Evolutionary conservation across 2,329 filamentous ascomycete genomes (phyloP).

Genomic region (Aspergillus sp.): DNA sequence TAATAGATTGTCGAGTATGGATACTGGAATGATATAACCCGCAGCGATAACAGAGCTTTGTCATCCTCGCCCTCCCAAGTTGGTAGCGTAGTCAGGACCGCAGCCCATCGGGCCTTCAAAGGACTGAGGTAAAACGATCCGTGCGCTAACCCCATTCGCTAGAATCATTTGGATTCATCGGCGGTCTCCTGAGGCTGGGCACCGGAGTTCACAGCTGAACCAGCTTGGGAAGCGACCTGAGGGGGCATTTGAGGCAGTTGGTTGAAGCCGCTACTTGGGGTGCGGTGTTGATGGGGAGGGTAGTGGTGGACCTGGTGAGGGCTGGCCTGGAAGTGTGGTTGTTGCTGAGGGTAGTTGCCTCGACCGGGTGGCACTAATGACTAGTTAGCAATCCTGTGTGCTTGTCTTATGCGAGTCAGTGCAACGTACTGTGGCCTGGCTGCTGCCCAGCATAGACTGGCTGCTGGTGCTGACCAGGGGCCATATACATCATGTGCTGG

Average conservation of each 20-base stretch:
- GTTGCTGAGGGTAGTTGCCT: slow-evolving; percentile 62
- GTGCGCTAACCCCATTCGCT: slow-evolving; percentile 2
- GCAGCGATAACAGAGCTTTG: slow-evolving; percentile 12
- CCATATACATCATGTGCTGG: slow-evolving; percentile 73
- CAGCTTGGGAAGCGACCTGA: slow-evolving; percentile 47
- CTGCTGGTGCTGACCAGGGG: slow-evolving; percentile 74
- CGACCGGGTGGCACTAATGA: slow-evolving; percentile 63
- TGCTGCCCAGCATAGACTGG: slow-evolving; percentile 73
- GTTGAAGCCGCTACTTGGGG: slow-evolving; percentile 59
- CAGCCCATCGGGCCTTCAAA: slow-evolving; percentile 8
- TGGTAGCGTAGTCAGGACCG: slow-evolving; percentile 6
- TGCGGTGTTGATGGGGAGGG: slow-evolving; percentile 61
- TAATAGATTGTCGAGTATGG: slow-evolving; percentile 12
- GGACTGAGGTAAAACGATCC: slow-evolving; percentile 13
- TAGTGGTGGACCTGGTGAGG: slow-evolving; percentile 69
- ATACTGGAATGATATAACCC: slow-evolving; percentile 8
- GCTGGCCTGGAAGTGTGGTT: slow-evolving; percentile 68
- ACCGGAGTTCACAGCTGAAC: slow-evolving; percentile 36
- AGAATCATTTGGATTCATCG: slow-evolving; percentile 55
- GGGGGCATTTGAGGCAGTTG: slow-evolving; percentile 52
- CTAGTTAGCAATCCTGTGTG: slow-evolving; percentile 43
- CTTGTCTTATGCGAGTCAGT: slow-evolving; percentile 18
- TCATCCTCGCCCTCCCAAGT: slow-evolving; percentile 13
- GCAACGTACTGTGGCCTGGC: slow-evolving; percentile 72
- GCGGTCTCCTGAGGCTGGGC: slow-evolving; percentile 48